Base-by-base conservation (phyloP, 441 rosid genomes). In the Mallotus repandus region DNA sequence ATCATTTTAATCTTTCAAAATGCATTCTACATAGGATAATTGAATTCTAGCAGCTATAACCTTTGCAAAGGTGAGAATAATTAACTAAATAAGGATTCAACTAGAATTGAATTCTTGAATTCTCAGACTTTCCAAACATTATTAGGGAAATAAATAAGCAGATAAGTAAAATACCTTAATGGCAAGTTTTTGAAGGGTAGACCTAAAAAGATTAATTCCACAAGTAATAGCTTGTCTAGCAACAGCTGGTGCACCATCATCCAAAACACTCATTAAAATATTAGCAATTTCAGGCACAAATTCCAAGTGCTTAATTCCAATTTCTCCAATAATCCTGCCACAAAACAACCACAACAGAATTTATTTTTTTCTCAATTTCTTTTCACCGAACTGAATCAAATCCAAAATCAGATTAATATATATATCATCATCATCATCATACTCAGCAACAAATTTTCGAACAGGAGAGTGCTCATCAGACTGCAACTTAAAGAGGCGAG, bases 221-320 rank as follows among this genome's bases (percentile, higher is more conserved):
- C 88, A 86, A 79, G 89, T 72, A 61, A 94, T 88, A 73, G 91
- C 93, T 84, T 94, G 98, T 72, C 97, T 90, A 71, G 87, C 91
- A 76, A 94, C 99, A 62, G 98, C 97, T 1, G 98, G 98, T 15
- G 93, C 88, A 77, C 72, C 85, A 77, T 96, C 99, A 18, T 89
- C 85, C 77, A 90, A 77, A 77, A 88, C 88, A 70, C 83, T 83
- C 21, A 88, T 84, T 25, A 96, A 82, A 76, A 92, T 85, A 15
- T 93, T 96, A 46, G 87, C 89, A 69, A 96, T 85, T 68, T 94
- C 97, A 38, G 95, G 96, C 72, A 94, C 81, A 19, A 85, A 83
- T 70, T 94, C 97, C 63, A 85, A 74, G 83, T 91, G 87, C 85
- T 86, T 89, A 79, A 80, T 60, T 75, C 98, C 98, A 76, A 92